phyloP scores from a whole-genome alignment of 2,329 filamentous ascomycete genomes.

The Laburnicola sp. region DNA sequence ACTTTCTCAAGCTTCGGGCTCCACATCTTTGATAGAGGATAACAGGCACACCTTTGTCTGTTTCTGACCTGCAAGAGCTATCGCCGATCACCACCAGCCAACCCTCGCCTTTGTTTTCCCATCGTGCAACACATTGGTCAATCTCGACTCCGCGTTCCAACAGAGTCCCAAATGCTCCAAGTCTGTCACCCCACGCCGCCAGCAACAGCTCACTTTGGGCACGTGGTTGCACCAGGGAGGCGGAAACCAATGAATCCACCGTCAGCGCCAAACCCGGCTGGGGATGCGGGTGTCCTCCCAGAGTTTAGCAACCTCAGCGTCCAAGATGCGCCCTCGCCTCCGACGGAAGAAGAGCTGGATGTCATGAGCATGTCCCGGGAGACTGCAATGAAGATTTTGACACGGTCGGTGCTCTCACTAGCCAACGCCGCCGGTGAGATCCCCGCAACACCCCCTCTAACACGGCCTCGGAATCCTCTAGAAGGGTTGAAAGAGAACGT shows the following conservation, averaged over 20 bases:
- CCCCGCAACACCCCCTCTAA: conserved; percentile 74
- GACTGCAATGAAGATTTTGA: conserved; percentile 78
- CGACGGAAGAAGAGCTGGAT: conserved; percentile 58
- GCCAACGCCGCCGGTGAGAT: conserved; percentile 76
- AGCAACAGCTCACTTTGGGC: conserved; percentile 35
- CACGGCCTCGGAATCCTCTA: conserved; percentile 61
- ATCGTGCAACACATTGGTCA: conserved; percentile 21
- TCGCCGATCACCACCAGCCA: background rate
- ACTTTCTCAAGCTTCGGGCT: conserved; percentile 3
- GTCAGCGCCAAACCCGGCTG: conserved; percentile 46
- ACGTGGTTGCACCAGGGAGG: conserved; percentile 28
- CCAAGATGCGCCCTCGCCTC: conserved; percentile 45
- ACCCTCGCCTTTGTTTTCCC: background rate
- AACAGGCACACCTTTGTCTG: background rate
- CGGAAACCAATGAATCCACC: conserved; percentile 34
- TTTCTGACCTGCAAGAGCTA: background rate
- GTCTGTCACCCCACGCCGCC: conserved; percentile 37
- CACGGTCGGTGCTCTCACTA: conserved; percentile 60
- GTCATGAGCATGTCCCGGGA: conserved; percentile 73
- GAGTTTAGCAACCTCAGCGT: conserved; percentile 37
- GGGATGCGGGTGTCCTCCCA: conserved; percentile 46
- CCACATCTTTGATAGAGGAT: background rate
- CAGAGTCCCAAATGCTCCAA: conserved; percentile 38
- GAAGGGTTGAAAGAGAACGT: conserved; percentile 39
- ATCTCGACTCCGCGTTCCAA: conserved; percentile 25